phyloP scores from a whole-genome alignment of 495 filamentous ascomycete genomes.

The Lepraria neglecta region DNA sequence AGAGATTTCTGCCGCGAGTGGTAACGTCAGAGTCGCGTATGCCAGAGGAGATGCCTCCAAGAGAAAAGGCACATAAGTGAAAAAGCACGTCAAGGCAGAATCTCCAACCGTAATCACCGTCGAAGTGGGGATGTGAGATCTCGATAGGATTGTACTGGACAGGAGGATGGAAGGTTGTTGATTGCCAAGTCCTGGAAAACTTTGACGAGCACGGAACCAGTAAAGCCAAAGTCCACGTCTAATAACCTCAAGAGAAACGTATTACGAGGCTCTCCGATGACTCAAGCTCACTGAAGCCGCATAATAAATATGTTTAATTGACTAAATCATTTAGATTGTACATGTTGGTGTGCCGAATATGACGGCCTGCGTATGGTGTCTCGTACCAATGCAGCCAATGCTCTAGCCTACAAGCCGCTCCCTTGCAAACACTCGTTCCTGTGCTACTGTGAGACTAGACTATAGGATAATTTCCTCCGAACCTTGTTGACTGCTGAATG shows the following conservation, averaged over 20 bases:
- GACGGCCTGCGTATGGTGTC: slow-evolving; percentile 1
- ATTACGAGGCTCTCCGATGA: not conserved
- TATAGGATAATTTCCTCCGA: slow-evolving; percentile 8
- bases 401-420: slow-evolving; percentile 2
- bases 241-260: not conserved
- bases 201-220: not conserved
- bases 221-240: not conserved
- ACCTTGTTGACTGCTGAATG: not conserved
- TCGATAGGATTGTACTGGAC: no score
- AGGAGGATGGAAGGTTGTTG: not conserved
- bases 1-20: slow-evolving; percentile 8
- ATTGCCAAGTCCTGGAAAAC: slow-evolving; percentile 1
- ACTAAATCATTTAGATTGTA: no score
- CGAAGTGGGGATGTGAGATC: not conserved
- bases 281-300: not conserved
- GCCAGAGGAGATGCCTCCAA: not conserved
- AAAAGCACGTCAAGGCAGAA: not conserved
- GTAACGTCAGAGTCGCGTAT: no score
- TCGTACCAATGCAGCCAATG: slow-evolving; percentile 8
- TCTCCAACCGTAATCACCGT: not conserved
- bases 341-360: not conserved
- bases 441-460: not conserved
- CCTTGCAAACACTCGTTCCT: slow-evolving; percentile 1
- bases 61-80: not conserved
- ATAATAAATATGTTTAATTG: not conserved